A percentile compares a stretch with the other conserved stretches of the same genome.
Conservation (phyloP, 805 yeast genomes). For the Barnettozyma sucrosica region DNA sequence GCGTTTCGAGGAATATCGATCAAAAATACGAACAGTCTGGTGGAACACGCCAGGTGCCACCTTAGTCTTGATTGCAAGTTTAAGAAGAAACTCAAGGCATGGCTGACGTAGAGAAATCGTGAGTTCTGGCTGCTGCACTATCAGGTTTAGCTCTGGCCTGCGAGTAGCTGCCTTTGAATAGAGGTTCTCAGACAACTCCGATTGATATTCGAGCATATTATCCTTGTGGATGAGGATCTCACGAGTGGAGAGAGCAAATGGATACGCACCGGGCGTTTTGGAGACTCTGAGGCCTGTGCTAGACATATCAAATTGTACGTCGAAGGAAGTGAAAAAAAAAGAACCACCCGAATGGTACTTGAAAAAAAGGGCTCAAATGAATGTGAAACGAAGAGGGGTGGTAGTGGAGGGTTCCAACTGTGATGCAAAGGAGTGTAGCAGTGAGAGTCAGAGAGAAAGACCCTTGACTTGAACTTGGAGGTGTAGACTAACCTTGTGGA, state of each 20-base stretch:
- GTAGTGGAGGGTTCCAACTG: not conserved
- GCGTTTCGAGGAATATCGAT: conserved; percentile 85
- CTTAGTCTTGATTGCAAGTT: conserved; percentile 58
- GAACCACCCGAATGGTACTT: not conserved
- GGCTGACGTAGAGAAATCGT: conserved; percentile 66
- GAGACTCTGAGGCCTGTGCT: conserved; percentile 31
- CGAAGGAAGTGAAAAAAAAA: not conserved
- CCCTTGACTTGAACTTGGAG: too few relatives aligned
- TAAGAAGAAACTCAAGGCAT: conserved; percentile 74
- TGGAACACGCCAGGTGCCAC: conserved; percentile 62
- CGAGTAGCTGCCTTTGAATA: conserved; percentile 32
- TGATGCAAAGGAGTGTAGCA: too few relatives aligned
- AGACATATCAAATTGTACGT: conserved; percentile 16
- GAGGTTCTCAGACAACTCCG: conserved; percentile 40
- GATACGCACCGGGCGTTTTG: conserved; percentile 45
- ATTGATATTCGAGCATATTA: conserved; percentile 44
- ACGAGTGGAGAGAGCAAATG: conserved; percentile 41
- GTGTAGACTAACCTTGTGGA: too few relatives aligned
- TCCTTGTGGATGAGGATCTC: conserved; percentile 45
- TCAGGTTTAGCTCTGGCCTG: conserved; percentile 56
- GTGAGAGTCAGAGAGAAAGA: too few relatives aligned
- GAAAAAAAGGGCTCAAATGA: not conserved
- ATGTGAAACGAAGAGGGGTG: not conserved
- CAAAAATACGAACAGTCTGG: conserved; percentile 72
- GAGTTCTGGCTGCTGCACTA: conserved; percentile 85